phyloP scores from a whole-genome alignment of 345 rosid species.

The Geranium rotundifolium region DNA sequence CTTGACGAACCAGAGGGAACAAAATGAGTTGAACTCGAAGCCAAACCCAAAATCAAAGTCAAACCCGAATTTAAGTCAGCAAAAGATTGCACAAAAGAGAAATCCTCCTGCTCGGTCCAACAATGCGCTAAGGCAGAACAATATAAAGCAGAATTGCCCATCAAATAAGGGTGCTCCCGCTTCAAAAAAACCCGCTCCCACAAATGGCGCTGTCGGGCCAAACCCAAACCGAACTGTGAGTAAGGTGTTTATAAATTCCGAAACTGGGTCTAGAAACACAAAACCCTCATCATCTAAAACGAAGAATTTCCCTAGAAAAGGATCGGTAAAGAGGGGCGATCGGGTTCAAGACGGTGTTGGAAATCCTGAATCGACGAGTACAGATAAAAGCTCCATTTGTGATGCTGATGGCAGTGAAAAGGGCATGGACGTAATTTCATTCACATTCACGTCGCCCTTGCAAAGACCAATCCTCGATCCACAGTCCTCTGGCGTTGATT shows the following conservation, averaged over 20 bases:
- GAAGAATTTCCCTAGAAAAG: conserved; percentile 30
- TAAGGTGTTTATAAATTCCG: conserved; percentile 26
- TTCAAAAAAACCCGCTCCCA: conserved; percentile 26
- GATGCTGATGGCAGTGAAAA: conserved; percentile 24
- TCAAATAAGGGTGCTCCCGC: conserved; percentile 16
- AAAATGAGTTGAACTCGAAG: conserved; percentile 21
- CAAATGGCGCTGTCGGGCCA: background rate
- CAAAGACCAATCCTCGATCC: conserved; percentile 15
- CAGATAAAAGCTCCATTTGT: conserved; percentile 21
- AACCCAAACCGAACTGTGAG: conserved; percentile 21
- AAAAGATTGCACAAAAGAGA: conserved; percentile 11
- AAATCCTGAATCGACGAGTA: conserved; percentile 19
- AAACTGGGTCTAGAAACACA: conserved; percentile 26
- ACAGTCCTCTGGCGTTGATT: conserved; percentile 3
- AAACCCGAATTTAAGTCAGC: no score
- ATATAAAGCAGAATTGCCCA: conserved; percentile 57
- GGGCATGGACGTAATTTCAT: conserved; percentile 70
- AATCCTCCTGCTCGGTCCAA: conserved; percentile 18
- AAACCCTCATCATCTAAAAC: conserved; percentile 25
- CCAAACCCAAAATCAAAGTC: conserved; percentile 18
- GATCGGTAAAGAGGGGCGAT: conserved; percentile 15
- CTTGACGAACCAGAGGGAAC: conserved; percentile 35
- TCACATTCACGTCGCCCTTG: conserved; percentile 75
- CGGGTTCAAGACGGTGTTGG: conserved; percentile 16
- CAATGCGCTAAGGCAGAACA: conserved; percentile 46